Base-by-base conservation (phyloP, 805 yeast species). In the Saccharomycopsis selenospora region DNA sequence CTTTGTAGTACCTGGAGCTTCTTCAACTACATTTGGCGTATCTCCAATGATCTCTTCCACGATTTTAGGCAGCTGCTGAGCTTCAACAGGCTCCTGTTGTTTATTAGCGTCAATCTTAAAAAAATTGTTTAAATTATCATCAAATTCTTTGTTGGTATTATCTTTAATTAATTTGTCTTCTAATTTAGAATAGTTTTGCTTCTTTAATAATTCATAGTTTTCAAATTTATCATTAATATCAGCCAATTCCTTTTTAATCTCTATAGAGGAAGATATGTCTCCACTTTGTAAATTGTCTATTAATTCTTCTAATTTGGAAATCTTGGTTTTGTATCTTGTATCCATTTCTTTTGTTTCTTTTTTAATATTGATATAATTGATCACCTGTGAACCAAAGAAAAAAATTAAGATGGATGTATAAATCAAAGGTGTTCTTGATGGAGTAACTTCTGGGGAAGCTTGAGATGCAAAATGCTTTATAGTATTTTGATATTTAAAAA, bases 361-460 rank as follows among this genome's bases (percentile, higher is more conserved):
- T 46, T 72, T 68, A 26, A 66, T 61, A 33, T 69, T 67, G 46
- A 71, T 70, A 18, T 75, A 68, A 56, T 72, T 69, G 52, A 72
- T 67, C 6, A 76, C 62, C 55, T 73, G 68, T 0, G 78, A 70
- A 1, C 77, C 71, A 38, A 73, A 69, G 10, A 73, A 55, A 4
- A 76, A 65, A 2, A 73, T 60, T 22, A 73, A 66, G 8, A 72
- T 43, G 4, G 69, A 59, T 13, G 76, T 69, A 38, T 71, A 67
- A 11, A 66, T 49, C 56, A 67, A 57, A 1, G 69, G 55, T 23
- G 45, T 38, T 13, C 41, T 33, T 24, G 20, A n/a, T n/a, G n/a
- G n/a, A n/a, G n/a, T n/a, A n/a, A n/a, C n/a, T n/a, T n/a, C n/a
- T n/a, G n/a, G n/a, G n/a, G n/a, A n/a, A n/a, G n/a, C n/a, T n/a